Evolutionary conservation across 2,329 filamentous ascomycete species (phyloP).

Genomic region (Fusarium kyushuense): DNA sequence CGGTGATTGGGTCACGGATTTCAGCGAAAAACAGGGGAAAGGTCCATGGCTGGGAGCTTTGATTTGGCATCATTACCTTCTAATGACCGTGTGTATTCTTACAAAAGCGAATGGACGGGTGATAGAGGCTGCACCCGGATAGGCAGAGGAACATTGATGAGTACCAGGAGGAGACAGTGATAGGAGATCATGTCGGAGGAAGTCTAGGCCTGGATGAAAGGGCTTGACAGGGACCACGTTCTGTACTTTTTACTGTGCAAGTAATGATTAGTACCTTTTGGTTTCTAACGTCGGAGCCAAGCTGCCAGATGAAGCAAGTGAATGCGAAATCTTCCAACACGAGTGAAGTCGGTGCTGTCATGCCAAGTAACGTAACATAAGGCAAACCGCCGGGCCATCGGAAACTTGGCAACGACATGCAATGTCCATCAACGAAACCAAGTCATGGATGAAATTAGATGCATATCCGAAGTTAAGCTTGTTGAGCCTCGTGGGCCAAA

Average conservation of each 20-base stretch:
- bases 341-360: neutral
- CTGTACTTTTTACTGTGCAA: slow-evolving; percentile 47
- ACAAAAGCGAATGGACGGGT: slow-evolving; percentile 44
- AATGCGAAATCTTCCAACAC: slow-evolving; percentile 4
- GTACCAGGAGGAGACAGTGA: slow-evolving; percentile 30
- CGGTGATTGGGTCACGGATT: slow-evolving; percentile 46
- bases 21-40: slow-evolving; percentile 45
- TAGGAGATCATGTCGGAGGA: slow-evolving; percentile 30
- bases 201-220: slow-evolving; percentile 27
- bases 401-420: slow-evolving; percentile 7
- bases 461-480: slow-evolving; percentile 26
- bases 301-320: slow-evolving; percentile 25
- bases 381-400: neutral
- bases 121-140: slow-evolving; percentile 43
- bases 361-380: slow-evolving; percentile 31
- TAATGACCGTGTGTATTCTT: slow-evolving; percentile 50
- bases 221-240: slow-evolving; percentile 38
- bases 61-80: slow-evolving; percentile 49
- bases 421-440: slow-evolving; percentile 3
- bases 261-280: slow-evolving; percentile 42
- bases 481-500: slow-evolving; percentile 25
- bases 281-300: slow-evolving; percentile 23
- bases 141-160: slow-evolving; percentile 33
- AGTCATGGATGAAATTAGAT: slow-evolving; percentile 6
- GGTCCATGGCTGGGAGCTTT: slow-evolving; percentile 48